Conservation (phyloP, 179 eudicot species). For the Camellia oleifera region DNA sequence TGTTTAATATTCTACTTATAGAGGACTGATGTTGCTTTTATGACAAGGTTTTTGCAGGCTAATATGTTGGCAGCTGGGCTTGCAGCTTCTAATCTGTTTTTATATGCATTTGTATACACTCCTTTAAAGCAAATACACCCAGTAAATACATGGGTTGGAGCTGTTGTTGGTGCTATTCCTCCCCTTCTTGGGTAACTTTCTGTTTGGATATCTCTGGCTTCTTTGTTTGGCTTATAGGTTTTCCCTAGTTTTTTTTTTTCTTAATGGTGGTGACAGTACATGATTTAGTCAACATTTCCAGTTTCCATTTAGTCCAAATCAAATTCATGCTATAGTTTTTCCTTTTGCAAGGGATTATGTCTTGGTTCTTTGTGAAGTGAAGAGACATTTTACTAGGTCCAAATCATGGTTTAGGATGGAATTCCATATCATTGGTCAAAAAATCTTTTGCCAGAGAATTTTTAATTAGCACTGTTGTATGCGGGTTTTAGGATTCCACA, state of each 20-base stretch:
- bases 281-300: background rate
- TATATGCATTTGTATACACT: constrained; percentile 91
- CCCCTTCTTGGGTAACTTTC: constrained; percentile 89
- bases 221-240: background rate
- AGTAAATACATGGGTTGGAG: constrained; percentile 98
- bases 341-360: background rate
- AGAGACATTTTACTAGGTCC: background rate
- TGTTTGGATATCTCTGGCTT: background rate
- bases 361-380: background rate
- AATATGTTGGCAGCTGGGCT: constrained; percentile 95
- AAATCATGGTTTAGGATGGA: background rate
- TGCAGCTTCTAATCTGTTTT: constrained; percentile 83
- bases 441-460: background rate
- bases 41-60: constrained; percentile 88
- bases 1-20: background rate
- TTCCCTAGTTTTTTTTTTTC: background rate
- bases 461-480: background rate
- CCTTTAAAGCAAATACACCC: constrained; percentile 97
- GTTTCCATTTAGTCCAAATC: background rate
- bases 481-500: background rate
- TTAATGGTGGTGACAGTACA: background rate
- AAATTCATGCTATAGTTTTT: background rate
- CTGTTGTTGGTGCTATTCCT: constrained; percentile 97
- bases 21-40: constrained; percentile 42
- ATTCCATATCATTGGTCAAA: background rate